These are phyloP conservation scores for Cymbidium sinense DNA, from an alignment of 106 monocot species.

Conservation along the genomic window DNA sequence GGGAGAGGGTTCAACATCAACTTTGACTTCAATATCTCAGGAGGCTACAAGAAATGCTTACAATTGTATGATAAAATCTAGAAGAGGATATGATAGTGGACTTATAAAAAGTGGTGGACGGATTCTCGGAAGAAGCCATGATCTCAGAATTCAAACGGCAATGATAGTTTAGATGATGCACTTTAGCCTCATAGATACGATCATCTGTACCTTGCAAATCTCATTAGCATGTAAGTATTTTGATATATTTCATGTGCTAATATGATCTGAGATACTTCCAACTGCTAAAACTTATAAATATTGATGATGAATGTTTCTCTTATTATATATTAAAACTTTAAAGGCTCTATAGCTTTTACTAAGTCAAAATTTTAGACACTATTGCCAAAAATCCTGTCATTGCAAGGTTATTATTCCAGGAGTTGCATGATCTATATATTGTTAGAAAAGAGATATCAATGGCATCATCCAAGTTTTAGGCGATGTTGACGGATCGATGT, in stretches of 20 bases:
- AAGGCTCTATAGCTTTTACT: not conserved
- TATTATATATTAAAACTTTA: not conserved
- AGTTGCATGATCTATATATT: not conserved
- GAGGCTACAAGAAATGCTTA: slow-evolving; percentile 8
- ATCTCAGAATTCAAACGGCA: slow-evolving; percentile 57
- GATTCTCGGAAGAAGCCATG: slow-evolving; percentile 29
- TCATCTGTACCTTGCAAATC: slow-evolving; percentile 6
- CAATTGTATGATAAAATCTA: slow-evolving; percentile 14
- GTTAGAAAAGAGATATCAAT: not conserved
- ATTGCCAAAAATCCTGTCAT: not conserved
- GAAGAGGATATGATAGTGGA: slow-evolving; percentile 19
- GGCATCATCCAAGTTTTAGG: too few relatives aligned
- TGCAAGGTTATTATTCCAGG: not conserved
- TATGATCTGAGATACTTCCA: slow-evolving; percentile 5
- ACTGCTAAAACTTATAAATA: slow-evolving; percentile 7
- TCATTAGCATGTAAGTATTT: slow-evolving; percentile 20
- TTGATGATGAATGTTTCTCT: not conserved
- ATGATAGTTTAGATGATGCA: slow-evolving; percentile 21
- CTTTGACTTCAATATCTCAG: slow-evolving; percentile 19
- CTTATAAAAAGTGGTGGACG: slow-evolving; percentile 14
- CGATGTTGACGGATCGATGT: too few relatives aligned
- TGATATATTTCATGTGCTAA: not conserved
- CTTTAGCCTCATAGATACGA: too few relatives aligned
- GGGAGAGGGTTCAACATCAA: slow-evolving; percentile 19
- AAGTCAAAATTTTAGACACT: not conserved